Conservation (phyloP, 2,329 filamentous ascomycete species). For the Nigrograna mackinnonii region DNA sequence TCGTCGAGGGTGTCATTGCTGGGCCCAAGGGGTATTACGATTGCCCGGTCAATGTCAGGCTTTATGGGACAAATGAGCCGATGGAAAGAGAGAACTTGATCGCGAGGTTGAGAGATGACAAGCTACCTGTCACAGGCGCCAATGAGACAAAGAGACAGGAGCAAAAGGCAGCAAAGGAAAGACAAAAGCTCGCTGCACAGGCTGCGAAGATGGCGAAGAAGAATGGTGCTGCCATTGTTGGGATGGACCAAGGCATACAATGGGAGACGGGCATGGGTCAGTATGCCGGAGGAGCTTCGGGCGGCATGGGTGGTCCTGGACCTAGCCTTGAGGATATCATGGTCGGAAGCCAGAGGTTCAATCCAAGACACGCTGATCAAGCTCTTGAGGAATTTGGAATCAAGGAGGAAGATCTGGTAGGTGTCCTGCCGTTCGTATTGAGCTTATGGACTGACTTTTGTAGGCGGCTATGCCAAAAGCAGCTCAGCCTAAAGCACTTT, state of each 20-base stretch:
- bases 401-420: constrained; percentile 66
- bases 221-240: constrained; percentile 36
- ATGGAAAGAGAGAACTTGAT: constrained; percentile 59
- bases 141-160: constrained; percentile 53
- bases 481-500: constrained; percentile 66
- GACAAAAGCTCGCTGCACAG: constrained; percentile 50
- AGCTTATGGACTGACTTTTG: constrained; percentile 9
- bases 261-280: constrained; percentile 27
- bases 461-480: constrained; percentile 70
- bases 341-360: constrained; percentile 67
- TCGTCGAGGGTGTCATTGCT: constrained; percentile 70
- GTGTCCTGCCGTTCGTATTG: background rate
- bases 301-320: constrained; percentile 33
- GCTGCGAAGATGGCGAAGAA: constrained; percentile 34
- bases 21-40: constrained; percentile 70
- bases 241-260: constrained; percentile 29
- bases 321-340: constrained; percentile 67
- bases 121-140: constrained; percentile 53
- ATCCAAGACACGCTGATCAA: constrained; percentile 66
- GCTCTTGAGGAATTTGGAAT: constrained; percentile 72
- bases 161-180: constrained; percentile 58
- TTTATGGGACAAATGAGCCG: constrained; percentile 70
- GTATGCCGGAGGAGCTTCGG: constrained; percentile 27
- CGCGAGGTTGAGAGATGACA: constrained; percentile 64
- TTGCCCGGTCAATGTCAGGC: constrained; percentile 69